Evolutionary conservation across 768 basidiomycete genomes (phyloP).

Genomic region (Pholiota microspora): DNA sequence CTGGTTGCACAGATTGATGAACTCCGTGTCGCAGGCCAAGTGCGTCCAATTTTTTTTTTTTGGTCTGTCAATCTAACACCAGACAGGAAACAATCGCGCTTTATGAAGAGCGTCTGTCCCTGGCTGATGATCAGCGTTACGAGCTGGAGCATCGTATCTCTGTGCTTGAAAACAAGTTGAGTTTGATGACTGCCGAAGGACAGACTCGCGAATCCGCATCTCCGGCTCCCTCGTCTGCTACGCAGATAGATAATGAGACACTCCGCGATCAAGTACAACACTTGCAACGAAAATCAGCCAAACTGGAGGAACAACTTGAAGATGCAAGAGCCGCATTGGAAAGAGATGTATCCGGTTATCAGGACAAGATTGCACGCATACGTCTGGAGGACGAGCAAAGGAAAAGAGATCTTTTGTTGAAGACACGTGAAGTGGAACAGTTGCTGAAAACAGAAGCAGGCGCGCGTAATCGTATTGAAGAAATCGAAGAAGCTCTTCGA

Average conservation of each 20-base stretch:
- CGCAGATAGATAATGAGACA: slow-evolving; percentile 93
- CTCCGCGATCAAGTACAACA: slow-evolving; percentile 89
- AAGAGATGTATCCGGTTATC: slow-evolving; percentile 63
- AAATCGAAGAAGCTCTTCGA: slow-evolving; percentile 86
- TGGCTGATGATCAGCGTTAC: slow-evolving; percentile 67
- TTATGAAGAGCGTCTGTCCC: slow-evolving; percentile 85
- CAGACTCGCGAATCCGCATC: slow-evolving; percentile 25
- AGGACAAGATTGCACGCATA: slow-evolving; percentile 61
- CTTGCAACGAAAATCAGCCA: slow-evolving; percentile 70
- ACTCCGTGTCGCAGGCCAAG: slow-evolving; percentile 86
- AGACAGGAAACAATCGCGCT: slow-evolving; percentile 88
- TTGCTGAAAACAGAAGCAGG: slow-evolving; percentile 57
- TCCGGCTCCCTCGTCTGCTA: slow-evolving; percentile 56
- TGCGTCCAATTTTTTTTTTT: slow-evolving; percentile 27
- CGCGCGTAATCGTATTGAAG: slow-evolving; percentile 68
- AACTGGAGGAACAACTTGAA: slow-evolving; percentile 83
- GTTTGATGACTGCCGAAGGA: slow-evolving; percentile 26
- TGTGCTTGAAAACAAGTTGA: slow-evolving; percentile 46
- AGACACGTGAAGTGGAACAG: slow-evolving; percentile 64
- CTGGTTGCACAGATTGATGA: slow-evolving; percentile 77
- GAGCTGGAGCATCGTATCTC: slow-evolving; percentile 71
- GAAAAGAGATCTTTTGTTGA: slow-evolving; percentile 67
- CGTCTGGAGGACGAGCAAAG: slow-evolving; percentile 73
- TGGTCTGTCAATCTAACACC: background rate
- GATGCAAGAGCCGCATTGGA: slow-evolving; percentile 71